Evolutionary conservation across 1,139 yeast genomes (phyloP).

Genomic region (Suhomyces guaymorum): DNA sequence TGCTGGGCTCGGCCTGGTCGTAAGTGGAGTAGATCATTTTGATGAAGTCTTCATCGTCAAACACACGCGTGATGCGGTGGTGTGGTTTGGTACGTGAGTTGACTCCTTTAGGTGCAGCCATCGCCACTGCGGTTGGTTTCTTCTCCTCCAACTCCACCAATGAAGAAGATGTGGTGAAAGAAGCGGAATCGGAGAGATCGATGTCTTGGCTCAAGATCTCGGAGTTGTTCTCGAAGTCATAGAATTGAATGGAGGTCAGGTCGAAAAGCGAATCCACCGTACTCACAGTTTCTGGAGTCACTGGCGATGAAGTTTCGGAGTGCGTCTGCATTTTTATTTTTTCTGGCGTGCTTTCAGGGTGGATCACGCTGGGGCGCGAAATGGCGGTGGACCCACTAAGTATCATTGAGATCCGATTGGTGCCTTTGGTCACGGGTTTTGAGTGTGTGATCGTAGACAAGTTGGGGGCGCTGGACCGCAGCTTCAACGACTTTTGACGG

Average conservation of each 20-base stretch:
- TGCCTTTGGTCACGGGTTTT: constrained; percentile 8
- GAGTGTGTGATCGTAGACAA: constrained; percentile 13
- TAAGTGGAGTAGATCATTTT: constrained; percentile 17
- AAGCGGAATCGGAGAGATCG: constrained; percentile 9
- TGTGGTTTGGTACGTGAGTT: constrained; percentile 7
- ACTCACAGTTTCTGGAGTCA: constrained; percentile 17
- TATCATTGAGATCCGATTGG: constrained; percentile 11
- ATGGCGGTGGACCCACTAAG: too few relatives aligned
- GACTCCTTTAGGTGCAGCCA: too few relatives aligned
- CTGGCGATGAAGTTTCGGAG: constrained; percentile 9
- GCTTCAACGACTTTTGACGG: constrained; percentile 19
- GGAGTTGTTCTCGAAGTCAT: constrained; percentile 19
- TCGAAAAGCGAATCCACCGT: constrained; percentile 25
- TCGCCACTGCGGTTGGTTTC: too few relatives aligned
- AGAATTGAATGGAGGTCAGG: constrained; percentile 23
- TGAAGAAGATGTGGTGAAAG: constrained; percentile 6
- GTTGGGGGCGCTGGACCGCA: constrained; percentile 29
- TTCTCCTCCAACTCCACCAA: constrained; percentile 1
- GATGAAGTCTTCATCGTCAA: constrained; percentile 27
- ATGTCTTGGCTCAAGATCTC: constrained; percentile 9
- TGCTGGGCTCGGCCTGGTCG: constrained; percentile 13
- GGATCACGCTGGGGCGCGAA: too few relatives aligned
- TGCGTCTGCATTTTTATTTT: constrained; percentile 1
- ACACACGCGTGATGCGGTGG: constrained; percentile 27
- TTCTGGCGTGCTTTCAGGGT: too few relatives aligned